Evolutionary conservation across 1,284 basidiomycete genomes (phyloP).

Genomic region (Neotropicomus parvogracilis): DNA sequence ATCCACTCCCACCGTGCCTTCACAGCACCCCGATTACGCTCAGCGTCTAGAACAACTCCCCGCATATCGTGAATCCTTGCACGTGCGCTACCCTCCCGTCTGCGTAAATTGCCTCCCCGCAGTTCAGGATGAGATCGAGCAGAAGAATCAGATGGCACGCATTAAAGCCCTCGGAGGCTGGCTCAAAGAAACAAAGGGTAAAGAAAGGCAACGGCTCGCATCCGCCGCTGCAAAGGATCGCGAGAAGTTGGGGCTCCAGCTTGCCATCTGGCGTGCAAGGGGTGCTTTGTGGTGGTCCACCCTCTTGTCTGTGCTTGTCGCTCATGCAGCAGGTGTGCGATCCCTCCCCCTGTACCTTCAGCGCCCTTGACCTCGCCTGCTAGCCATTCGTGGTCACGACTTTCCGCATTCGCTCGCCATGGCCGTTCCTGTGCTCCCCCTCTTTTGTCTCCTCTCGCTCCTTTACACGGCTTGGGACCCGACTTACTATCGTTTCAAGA

Average conservation of each 20-base stretch:
- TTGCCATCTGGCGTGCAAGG: constrained; percentile 58
- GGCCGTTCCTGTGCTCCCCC: constrained; percentile 38
- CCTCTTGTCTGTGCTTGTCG: constrained; percentile 41
- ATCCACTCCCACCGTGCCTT: neutral
- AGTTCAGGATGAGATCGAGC: constrained; percentile 76
- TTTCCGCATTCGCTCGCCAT: constrained; percentile 23
- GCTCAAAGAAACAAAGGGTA: constrained; percentile 60
- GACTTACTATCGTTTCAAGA: constrained; percentile 57
- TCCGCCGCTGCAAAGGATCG: constrained; percentile 39
- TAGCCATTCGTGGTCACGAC: constrained; percentile 24
- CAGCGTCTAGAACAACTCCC: constrained; percentile 60
- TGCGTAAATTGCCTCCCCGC: constrained; percentile 71
- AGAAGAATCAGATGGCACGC: constrained; percentile 78
- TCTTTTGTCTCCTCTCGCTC: constrained; percentile 51
- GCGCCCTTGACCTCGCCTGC: constrained; percentile 10
- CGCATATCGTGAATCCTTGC: constrained; percentile 69
- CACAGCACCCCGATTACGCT: constrained; percentile 68
- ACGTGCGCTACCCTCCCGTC: constrained; percentile 81
- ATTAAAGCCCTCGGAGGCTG: constrained; percentile 70
- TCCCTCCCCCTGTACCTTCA: neutral
- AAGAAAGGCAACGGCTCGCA: constrained; percentile 46
- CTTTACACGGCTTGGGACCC: constrained; percentile 77
- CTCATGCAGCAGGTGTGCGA: constrained; percentile 45
- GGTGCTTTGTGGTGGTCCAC: constrained; percentile 59
- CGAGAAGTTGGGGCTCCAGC: constrained; percentile 41